A percentile compares a stretch with the other conserved stretches of the same genome.
Evolutionary conservation across 2,329 filamentous ascomycete species (phyloP).

Genomic region (Colletotrichum neosansevieriae): DNA sequence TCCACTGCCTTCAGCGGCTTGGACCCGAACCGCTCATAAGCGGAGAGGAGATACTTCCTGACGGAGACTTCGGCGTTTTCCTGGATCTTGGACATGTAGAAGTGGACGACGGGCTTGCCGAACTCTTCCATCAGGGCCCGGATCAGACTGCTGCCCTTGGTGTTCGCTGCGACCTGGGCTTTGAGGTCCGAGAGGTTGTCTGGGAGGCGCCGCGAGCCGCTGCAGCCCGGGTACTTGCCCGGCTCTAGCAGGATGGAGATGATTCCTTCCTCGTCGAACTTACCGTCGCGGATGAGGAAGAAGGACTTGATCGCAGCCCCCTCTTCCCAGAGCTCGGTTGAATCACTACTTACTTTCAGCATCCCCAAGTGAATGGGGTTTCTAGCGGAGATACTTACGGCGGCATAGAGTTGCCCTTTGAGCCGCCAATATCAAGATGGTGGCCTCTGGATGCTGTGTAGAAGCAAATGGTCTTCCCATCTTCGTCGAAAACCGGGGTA

Average conservation of each 20-base stretch:
- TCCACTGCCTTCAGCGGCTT: conserved; percentile 79
- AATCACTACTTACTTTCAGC: conserved; percentile 55
- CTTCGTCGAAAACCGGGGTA: conserved; percentile 54
- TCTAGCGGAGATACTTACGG: conserved; percentile 51
- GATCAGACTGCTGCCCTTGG: conserved; percentile 84
- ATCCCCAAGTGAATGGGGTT: rapidly evolving
- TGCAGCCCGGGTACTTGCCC: conserved; percentile 79
- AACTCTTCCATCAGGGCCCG: conserved; percentile 79
- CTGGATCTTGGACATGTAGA: conserved; percentile 76
- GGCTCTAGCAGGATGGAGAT: conserved; percentile 79
- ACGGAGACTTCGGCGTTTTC: conserved; percentile 68
- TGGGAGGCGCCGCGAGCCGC: conserved; percentile 80
- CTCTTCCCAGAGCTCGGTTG: conserved; percentile 73
- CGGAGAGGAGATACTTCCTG: background rate
- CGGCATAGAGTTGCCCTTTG: conserved; percentile 78
- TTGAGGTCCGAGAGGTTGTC: conserved; percentile 91
- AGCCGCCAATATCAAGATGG: conserved; percentile 71
- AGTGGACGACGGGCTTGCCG: conserved; percentile 77
- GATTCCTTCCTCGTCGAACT: conserved; percentile 83
- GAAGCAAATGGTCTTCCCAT: conserved; percentile 50
- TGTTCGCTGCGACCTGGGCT: conserved; percentile 87
- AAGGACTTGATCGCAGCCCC: conserved; percentile 74
- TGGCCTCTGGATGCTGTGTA: conserved; percentile 77
- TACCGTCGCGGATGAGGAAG: conserved; percentile 80
- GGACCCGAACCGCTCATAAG: conserved; percentile 44